Conservation (phyloP, 495 filamentous ascomycete genomes). For the Xylaria intraflava region DNA sequence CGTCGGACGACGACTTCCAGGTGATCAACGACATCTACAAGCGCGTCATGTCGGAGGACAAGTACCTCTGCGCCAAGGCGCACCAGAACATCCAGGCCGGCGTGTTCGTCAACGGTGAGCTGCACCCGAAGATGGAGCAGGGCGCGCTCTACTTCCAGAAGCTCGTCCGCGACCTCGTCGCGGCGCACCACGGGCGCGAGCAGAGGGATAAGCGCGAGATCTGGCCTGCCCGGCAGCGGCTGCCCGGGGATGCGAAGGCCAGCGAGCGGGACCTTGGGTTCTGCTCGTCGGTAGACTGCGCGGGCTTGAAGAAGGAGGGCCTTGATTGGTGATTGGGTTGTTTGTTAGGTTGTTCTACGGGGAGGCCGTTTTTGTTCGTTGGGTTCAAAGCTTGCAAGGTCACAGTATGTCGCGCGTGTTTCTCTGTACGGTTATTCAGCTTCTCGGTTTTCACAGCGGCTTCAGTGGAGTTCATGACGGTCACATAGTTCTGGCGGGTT, state of each 20-base stretch:
- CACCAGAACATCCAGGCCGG: constrained; percentile 42
- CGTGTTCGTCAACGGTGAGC: constrained; percentile 40
- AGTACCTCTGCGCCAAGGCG: constrained; percentile 33
- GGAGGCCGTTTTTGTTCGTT: neutral
- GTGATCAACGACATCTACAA: constrained; percentile 37
- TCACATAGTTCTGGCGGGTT: too few species aligned
- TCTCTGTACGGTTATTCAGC: too few species aligned
- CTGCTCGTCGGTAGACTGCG: constrained; percentile 6
- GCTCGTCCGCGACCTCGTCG: constrained; percentile 34
- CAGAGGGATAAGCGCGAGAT: constrained; percentile 34
- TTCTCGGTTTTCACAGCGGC: too few species aligned
- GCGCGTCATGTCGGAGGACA: constrained; percentile 42
- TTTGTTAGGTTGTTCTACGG: neutral
- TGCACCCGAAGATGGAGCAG: constrained; percentile 41
- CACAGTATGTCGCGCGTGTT: too few species aligned
- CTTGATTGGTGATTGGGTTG: constrained; percentile 8
- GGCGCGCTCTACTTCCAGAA: constrained; percentile 43
- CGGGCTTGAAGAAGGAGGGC: constrained; percentile 4
- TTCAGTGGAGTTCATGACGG: too few species aligned
- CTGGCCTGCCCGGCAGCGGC: constrained; percentile 41
- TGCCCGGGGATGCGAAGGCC: neutral
- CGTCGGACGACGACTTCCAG: constrained; percentile 39
- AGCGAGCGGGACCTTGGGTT: constrained; percentile 6
- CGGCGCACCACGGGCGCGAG: constrained; percentile 35
- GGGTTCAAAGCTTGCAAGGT: neutral